phyloP scores from a whole-genome alignment of 208 protist genomes.

The Leishmania arabica region DNA sequence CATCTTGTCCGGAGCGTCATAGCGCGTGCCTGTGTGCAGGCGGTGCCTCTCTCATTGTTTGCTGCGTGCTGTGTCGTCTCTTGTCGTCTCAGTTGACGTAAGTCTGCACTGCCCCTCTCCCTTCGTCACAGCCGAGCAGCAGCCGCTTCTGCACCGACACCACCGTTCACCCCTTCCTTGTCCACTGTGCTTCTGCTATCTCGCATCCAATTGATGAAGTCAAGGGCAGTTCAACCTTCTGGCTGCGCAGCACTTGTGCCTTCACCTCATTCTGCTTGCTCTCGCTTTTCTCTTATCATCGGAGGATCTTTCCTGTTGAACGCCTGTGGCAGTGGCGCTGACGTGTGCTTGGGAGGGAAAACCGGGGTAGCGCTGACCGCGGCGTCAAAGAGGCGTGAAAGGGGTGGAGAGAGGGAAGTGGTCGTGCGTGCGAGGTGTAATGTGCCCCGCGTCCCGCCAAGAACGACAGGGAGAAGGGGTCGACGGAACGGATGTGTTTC shows the following conservation, averaged over 20 bases:
- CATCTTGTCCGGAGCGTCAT: neutral
- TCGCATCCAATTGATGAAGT: neutral
- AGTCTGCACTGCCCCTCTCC: neutral
- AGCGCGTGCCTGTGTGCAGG: neutral
- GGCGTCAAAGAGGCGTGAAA: neutral
- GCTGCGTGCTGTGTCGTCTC: neutral
- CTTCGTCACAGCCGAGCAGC: neutral
- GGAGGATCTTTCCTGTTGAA: neutral
- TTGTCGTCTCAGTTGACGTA: neutral
- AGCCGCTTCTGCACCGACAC: neutral
- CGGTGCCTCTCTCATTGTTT: neutral
- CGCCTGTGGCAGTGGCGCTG: neutral
- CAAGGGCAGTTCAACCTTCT: neutral
- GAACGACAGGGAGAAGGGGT: neutral
- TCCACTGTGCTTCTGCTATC: neutral
- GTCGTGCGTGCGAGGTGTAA: neutral
- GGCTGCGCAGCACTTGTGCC: neutral
- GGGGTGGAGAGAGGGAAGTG: neutral
- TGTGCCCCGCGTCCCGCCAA: neutral
- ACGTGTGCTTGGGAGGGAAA: neutral
- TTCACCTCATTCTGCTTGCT: neutral
- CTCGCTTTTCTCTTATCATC: neutral
- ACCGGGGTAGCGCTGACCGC: neutral
- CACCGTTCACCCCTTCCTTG: neutral
- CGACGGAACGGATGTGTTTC: neutral